Conservation (phyloP, 805 yeast species). For the Isabelozyma rhagii region DNA sequence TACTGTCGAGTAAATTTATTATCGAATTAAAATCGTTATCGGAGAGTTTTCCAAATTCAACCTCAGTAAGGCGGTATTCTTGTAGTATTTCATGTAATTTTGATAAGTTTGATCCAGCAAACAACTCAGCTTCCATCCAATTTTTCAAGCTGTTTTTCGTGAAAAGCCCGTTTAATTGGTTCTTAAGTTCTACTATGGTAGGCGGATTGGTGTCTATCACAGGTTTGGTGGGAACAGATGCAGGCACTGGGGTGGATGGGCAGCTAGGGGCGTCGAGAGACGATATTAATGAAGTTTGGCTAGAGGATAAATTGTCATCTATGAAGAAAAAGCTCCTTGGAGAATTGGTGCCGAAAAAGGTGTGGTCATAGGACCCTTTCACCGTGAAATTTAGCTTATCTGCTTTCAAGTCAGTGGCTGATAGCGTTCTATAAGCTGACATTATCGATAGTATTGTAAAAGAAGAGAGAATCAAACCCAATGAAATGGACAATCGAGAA, state of each 20-base stretch:
- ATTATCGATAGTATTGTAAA: neutral
- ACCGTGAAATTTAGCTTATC: conserved; percentile 9
- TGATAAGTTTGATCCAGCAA: neutral
- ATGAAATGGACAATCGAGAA: too few relatives aligned
- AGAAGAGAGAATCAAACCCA: neutral
- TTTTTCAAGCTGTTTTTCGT: neutral
- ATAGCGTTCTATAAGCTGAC: conserved; percentile 6
- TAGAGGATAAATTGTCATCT: neutral
- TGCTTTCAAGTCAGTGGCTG: conserved; percentile 6
- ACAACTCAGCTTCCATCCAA: neutral
- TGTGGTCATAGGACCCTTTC: conserved; percentile 1
- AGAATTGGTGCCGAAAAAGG: neutral
- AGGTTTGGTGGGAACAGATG: neutral
- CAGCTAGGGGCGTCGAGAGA: neutral
- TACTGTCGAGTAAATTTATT: neutral
- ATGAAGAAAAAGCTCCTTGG: neutral
- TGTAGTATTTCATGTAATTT: neutral
- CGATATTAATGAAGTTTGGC: neutral
- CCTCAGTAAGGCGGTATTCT: neutral
- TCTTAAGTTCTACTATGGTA: neutral
- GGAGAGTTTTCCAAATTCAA: neutral
- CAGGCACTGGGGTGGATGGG: neutral
- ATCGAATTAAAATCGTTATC: neutral
- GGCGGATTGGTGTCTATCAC: neutral
- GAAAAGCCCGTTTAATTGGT: neutral